Evolutionary conservation across 202 grass and related monocot genomes (phyloP).

Genomic region (Sporobolus alterniflorus): DNA sequence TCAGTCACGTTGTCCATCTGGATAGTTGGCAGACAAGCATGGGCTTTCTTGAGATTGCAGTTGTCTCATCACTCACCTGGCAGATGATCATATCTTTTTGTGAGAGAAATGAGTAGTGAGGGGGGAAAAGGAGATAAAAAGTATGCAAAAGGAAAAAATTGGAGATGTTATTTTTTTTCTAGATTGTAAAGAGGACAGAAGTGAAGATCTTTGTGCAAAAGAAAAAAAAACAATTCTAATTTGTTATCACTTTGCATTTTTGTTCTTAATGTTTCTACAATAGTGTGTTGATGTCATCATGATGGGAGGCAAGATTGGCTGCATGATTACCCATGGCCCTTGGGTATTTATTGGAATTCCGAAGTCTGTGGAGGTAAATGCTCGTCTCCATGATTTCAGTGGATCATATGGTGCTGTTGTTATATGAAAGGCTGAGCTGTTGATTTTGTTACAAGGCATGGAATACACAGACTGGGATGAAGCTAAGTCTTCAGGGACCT

Average conservation of each 20-base stretch:
- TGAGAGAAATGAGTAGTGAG: constrained; percentile 16
- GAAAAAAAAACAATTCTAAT: constrained; percentile 31
- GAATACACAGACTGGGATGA: constrained; percentile 52
- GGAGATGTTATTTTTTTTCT: not conserved
- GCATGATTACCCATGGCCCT: constrained; percentile 60
- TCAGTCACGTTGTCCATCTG: constrained; percentile 23
- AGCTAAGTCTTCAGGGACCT: constrained; percentile 51
- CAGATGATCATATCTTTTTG: constrained; percentile 11
- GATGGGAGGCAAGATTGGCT: constrained; percentile 65
- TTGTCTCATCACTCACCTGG: not conserved
- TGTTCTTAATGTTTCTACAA: constrained; percentile 39
- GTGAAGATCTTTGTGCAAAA: constrained; percentile 16
- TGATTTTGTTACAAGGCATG: constrained; percentile 46
- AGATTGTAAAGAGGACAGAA: not conserved
- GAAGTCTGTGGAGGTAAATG: constrained; percentile 51
- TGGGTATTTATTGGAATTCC: constrained; percentile 64
- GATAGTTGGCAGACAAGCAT: constrained; percentile 14
- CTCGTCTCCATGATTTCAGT: not conserved
- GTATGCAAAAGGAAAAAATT: not conserved
- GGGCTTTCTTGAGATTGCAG: constrained; percentile 3
- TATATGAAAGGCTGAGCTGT: constrained; percentile 15
- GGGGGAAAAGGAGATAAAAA: not conserved
- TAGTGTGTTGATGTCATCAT: constrained; percentile 59
- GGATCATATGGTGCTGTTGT: not conserved
- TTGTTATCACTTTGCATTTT: constrained; percentile 23